A percentile compares a stretch with the other conserved stretches of the same genome.
Evolutionary conservation across 164 flowering plant genomes (phyloP).

Genomic region (Annona squamosa): DNA sequence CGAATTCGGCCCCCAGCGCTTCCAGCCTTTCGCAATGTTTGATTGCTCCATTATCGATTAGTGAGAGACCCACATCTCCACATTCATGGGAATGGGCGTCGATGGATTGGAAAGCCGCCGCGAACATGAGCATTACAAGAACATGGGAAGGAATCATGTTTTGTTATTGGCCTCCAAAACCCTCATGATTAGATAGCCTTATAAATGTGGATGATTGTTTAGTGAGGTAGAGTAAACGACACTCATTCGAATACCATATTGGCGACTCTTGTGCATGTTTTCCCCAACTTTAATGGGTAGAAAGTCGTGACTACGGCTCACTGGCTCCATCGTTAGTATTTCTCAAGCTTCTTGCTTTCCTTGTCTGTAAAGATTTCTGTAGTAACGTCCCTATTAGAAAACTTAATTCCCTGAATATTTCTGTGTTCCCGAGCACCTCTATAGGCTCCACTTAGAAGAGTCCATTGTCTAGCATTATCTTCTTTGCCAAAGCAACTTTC

Average conservation of each 20-base stretch:
- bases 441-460: too few species aligned
- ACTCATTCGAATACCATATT: background rate
- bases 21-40: slow-evolving; percentile 25
- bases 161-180: background rate
- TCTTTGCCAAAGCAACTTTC: too few species aligned
- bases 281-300: background rate
- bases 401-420: background rate
- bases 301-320: background rate
- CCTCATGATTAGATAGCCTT: background rate
- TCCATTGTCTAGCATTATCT: too few species aligned
- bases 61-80: background rate
- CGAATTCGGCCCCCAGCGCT: slow-evolving; percentile 31
- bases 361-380: background rate
- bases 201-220: background rate
- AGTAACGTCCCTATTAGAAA: background rate
- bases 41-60: background rate
- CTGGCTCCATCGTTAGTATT: background rate
- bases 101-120: background rate
- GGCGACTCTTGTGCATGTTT: background rate
- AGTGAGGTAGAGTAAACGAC: background rate
- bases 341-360: background rate
- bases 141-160: background rate
- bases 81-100: background rate
- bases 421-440: too few species aligned
- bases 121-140: background rate